Conservation (phyloP, 306 rosid species). For the Datisca glomerata region DNA sequence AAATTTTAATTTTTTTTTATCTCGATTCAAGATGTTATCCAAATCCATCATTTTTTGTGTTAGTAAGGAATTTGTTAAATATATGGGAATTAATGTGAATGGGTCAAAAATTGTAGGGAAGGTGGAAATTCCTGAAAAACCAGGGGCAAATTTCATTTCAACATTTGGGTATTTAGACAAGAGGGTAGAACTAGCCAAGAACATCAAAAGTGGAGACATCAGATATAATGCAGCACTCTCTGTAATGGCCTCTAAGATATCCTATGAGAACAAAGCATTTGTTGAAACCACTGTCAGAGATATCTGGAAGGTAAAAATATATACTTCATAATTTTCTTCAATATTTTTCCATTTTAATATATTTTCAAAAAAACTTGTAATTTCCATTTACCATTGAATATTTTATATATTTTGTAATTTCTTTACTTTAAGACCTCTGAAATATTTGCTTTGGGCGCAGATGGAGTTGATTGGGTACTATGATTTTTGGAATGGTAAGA, state of each 20-base stretch:
- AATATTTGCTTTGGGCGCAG: conserved; percentile 14
- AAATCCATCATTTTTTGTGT: too few species aligned
- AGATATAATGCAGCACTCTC: conserved; percentile 7
- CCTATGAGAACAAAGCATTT: conserved; percentile 14
- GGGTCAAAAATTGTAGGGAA: conserved; percentile 6
- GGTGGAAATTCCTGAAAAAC: background rate
- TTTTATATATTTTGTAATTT: background rate
- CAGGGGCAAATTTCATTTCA: conserved; percentile 6
- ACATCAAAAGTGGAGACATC: background rate
- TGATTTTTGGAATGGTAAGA: conserved; percentile 73
- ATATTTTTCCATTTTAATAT: background rate
- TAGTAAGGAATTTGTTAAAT: too few species aligned
- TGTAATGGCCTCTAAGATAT: conserved; percentile 13
- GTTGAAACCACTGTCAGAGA: conserved; percentile 1
- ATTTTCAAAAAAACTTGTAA: background rate
- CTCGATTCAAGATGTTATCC: too few species aligned
- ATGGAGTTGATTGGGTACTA: conserved; percentile 55
- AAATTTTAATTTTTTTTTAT: too few species aligned
- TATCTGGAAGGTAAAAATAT: conserved; percentile 8
- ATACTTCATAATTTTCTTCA: too few species aligned
- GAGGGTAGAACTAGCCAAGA: conserved; percentile 7
- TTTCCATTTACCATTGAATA: background rate
- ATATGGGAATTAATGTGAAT: too few species aligned
- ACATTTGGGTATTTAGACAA: conserved; percentile 3
- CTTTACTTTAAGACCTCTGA: background rate